Percentiles rank a stretch among this genome's conserved stretches.
Evolutionary conservation across 306 rosid genomes (phyloP).

Genomic region (Geum urbanum): DNA sequence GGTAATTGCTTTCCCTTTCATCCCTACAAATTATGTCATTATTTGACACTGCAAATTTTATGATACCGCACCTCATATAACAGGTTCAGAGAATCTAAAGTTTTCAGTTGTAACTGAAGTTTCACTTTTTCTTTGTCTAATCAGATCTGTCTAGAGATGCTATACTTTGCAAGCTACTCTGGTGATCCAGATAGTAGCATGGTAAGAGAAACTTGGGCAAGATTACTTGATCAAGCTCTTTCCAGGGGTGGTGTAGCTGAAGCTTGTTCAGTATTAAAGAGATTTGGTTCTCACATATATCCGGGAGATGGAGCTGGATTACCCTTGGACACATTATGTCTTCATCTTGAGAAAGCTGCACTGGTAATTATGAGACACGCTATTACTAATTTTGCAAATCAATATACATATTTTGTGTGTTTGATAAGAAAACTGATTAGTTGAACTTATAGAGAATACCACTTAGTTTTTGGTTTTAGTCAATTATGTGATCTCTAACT

Average conservation of each 20-base stretch:
- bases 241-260: conserved; percentile 90
- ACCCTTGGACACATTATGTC: conserved; percentile 78
- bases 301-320: conserved; percentile 86
- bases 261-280: conserved; percentile 84
- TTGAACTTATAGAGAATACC: not conserved
- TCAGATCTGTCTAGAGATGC: conserved; percentile 90
- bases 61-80: not conserved
- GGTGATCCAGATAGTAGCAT: conserved; percentile 81
- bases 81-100: not conserved
- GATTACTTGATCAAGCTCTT: conserved; percentile 88
- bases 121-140: conserved; percentile 26
- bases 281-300: conserved; percentile 93
- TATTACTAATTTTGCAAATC: not conserved
- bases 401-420: no score
- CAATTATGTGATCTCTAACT: not conserved
- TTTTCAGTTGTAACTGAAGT: conserved; percentile 12
- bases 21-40: not conserved
- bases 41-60: not conserved
- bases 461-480: not conserved
- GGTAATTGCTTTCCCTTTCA: conserved; percentile 46
- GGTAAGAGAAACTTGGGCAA: conserved; percentile 88
- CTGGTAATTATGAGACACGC: conserved; percentile 42
- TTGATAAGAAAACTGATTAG: not conserved
- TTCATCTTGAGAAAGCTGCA: conserved; percentile 95
- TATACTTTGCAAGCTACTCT: conserved; percentile 89